These are phyloP conservation scores for Blastobotrys proliferans DNA, from an alignment of 1,139 yeast species.

Conservation along the genomic window DNA sequence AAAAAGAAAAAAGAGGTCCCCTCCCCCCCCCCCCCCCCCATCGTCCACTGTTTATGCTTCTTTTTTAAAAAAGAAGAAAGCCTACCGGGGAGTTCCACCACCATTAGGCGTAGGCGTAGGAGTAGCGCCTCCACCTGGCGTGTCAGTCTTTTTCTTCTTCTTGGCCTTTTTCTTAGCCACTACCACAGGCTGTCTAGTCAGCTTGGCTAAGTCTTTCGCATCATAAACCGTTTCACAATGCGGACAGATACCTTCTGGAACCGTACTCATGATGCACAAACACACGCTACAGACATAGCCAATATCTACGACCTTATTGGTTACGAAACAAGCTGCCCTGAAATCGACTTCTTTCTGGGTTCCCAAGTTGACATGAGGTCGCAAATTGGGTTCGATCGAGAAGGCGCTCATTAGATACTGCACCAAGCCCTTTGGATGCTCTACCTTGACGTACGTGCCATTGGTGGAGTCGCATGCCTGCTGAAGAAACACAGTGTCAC, in stretches of 20 bases:
- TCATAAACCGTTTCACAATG: slow-evolving; percentile 64
- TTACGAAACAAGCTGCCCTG: slow-evolving; percentile 88
- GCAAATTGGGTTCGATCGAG: slow-evolving; percentile 76
- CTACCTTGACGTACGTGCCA: slow-evolving; percentile 76
- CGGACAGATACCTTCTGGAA: slow-evolving; percentile 56
- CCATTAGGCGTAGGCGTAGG: too few species aligned
- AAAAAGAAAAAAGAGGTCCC: too few species aligned
- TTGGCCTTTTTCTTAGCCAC: slow-evolving; percentile 42
- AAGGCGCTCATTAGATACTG: slow-evolving; percentile 64
- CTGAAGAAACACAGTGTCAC: slow-evolving; percentile 78
- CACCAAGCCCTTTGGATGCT: slow-evolving; percentile 72
- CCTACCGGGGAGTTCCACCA: too few species aligned
- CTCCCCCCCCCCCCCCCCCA: too few species aligned
- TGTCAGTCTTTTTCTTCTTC: slow-evolving; percentile 28
- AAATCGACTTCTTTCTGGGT: slow-evolving; percentile 86
- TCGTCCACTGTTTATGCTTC: too few species aligned
- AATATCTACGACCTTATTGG: slow-evolving; percentile 83
- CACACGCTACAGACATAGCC: slow-evolving; percentile 97
- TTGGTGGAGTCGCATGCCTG: slow-evolving; percentile 95
- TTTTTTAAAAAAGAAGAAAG: too few species aligned
- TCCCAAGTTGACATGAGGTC: slow-evolving; percentile 73
- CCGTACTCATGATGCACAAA: slow-evolving; percentile 54
- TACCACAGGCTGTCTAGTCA: slow-evolving; percentile 55
- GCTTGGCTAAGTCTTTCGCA: slow-evolving; percentile 51
- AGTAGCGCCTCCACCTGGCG: slow-evolving; percentile 6